These are phyloP conservation scores for Cladosporium halotolerans DNA, from an alignment of 2,329 filamentous ascomycete genomes.

Conservation along the genomic window DNA sequence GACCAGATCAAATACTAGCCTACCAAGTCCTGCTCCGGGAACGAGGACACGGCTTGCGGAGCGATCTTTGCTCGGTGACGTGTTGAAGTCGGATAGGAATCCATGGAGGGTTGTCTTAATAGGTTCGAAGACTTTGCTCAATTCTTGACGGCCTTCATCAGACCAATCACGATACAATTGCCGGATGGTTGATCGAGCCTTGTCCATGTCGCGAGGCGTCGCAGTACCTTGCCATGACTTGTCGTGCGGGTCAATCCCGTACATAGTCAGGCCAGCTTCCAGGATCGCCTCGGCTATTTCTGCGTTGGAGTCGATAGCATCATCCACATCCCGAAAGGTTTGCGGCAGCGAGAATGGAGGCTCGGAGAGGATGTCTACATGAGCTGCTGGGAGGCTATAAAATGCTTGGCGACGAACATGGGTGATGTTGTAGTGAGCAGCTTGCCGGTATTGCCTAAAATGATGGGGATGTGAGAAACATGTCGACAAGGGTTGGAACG, in stretches of 20 bases:
- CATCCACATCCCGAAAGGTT: conserved; percentile 71
- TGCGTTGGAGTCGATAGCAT: conserved; percentile 83
- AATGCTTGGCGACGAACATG: conserved; percentile 87
- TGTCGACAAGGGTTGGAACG: background rate
- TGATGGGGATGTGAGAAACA: conserved; percentile 9
- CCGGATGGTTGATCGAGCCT: conserved; percentile 83
- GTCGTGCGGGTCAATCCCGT: conserved; percentile 46
- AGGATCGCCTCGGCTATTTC: conserved; percentile 75
- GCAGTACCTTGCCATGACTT: conserved; percentile 64
- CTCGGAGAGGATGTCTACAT: conserved; percentile 75
- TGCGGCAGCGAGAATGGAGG: conserved; percentile 79
- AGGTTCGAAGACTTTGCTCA: conserved; percentile 69
- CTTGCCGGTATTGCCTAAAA: conserved; percentile 60
- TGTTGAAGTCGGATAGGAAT: conserved; percentile 33
- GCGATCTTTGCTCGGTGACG: conserved; percentile 3
- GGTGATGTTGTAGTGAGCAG: conserved; percentile 83
- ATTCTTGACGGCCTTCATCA: conserved; percentile 64
- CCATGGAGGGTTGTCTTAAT: conserved; percentile 59
- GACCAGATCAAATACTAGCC: conserved; percentile 83
- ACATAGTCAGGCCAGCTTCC: conserved; percentile 59
- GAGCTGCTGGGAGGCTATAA: conserved; percentile 76
- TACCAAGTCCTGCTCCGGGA: conserved; percentile 81
- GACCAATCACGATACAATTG: conserved; percentile 97
- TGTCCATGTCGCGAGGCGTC: conserved; percentile 72
- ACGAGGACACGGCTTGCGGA: conserved; percentile 59